phyloP scores from a whole-genome alignment of 2,329 filamentous ascomycete genomes.

The Neocucurbitaria cava region DNA sequence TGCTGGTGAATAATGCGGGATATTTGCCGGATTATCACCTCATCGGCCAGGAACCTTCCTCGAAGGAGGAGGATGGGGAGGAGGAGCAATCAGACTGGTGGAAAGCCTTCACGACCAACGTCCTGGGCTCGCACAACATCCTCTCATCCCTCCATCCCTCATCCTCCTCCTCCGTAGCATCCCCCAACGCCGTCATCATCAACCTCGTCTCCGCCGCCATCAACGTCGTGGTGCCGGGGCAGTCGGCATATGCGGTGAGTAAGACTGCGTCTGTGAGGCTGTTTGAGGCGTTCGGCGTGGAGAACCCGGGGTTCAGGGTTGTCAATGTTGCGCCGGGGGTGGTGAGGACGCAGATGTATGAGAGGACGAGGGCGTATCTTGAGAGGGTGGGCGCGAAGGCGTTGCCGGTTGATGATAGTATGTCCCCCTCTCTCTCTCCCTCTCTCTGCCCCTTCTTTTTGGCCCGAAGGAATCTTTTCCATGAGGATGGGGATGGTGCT shows the following conservation, averaged over 20 bases:
- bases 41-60: neutral
- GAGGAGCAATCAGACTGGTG: too few relatives aligned
- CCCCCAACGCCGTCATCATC: slow-evolving; percentile 15
- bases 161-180: too few relatives aligned
- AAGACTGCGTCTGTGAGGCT: slow-evolving; percentile 46
- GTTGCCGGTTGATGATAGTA: slow-evolving; percentile 16
- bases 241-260: slow-evolving; percentile 32
- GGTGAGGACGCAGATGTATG: slow-evolving; percentile 45
- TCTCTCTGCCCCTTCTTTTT: slow-evolving; percentile 2
- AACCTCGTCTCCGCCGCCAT: slow-evolving; percentile 14
- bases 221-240: slow-evolving; percentile 8
- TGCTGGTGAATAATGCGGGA: slow-evolving; percentile 29
- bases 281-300: slow-evolving; percentile 43
- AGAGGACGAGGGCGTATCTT: neutral
- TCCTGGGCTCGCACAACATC: slow-evolving; percentile 16
- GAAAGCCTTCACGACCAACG: slow-evolving; percentile 9
- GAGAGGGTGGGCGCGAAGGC: neutral
- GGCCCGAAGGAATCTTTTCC: too few relatives aligned
- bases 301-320: slow-evolving; percentile 48
- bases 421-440: neutral
- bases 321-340: slow-evolving; percentile 51
- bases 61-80: too few relatives aligned
- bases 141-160: too few relatives aligned
- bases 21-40: neutral
- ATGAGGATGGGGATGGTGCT: too few relatives aligned